Base-by-base conservation (phyloP, 768 basidiomycete genomes). In the Hericium rajendrae region DNA sequence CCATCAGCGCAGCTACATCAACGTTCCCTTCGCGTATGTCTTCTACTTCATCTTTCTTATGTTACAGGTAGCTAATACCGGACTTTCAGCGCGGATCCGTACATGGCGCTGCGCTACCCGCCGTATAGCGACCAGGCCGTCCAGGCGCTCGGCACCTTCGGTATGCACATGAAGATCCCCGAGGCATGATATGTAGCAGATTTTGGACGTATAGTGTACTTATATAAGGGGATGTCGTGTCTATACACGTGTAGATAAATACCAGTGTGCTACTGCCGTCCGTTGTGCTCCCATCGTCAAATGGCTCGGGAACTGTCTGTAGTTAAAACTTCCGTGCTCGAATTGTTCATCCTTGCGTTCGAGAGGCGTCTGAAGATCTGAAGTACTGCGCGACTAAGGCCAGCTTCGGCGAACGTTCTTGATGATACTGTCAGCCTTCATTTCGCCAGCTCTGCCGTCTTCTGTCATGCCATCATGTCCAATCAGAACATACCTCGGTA, bases 21-120 rank as follows among this genome's bases (percentile, higher is more conserved):
- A 86, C 60, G 78, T 79, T 18, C 84, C 85, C 10, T 74, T 68
- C 66, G 83, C 79, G 83, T 84, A 55, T 28, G 77, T 68, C 8
- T 48, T 16, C 24, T 11, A 38, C 18, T 51, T 13, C 24, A 6
- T n/a, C 10, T 38, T n/a, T 12, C 13, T 48, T 4, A 15, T 8
- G 8, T 12, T 18, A 52, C 51, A 56, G 48, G 16, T 50, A 37
- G 24, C 18, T 10, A 20, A 13, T 43, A 24, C 26, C 59, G 9
- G 5, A 24, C 54, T 12, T 20, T 10, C 54, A 83, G 82, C 73
- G 62, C 81, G 52, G 81, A 84, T 62, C 70, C 65, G 37, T 66
- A 81, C 51, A 64, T 83, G 46, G 67, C 71, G 4, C 73, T 78
- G 72, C 76, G 83, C 28, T 86, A 77, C 71, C 82, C 83, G 16